phyloP scores from a whole-genome alignment of 2,329 filamentous ascomycete species.

The Metarhizium humberi region DNA sequence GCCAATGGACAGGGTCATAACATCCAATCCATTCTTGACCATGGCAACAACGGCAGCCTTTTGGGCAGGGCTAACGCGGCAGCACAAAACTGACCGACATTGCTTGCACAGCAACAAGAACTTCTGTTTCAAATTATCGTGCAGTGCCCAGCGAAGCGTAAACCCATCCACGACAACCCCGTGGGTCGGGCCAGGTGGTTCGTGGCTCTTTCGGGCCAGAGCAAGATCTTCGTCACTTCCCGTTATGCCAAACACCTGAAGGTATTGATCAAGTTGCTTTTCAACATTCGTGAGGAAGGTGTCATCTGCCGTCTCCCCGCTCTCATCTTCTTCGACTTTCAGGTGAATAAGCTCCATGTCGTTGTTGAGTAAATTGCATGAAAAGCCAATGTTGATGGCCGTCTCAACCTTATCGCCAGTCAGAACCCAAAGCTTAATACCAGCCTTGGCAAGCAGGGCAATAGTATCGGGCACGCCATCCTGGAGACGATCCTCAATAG shows the following conservation, averaged over 20 bases:
- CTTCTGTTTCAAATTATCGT: constrained; percentile 76
- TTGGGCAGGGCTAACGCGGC: constrained; percentile 90
- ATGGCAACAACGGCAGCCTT: constrained; percentile 95
- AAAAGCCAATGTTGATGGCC: constrained; percentile 99
- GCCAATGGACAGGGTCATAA: constrained; percentile 90
- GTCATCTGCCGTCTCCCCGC: constrained; percentile 36
- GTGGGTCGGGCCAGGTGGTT: constrained; percentile 78
- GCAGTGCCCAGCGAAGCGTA: constrained; percentile 77
- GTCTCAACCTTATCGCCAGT: constrained; percentile 99
- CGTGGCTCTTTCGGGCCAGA: constrained; percentile 71
- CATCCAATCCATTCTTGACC: constrained; percentile 89
- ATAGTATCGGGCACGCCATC: constrained; percentile 97
- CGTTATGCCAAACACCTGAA: constrained; percentile 65
- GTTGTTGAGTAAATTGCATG: constrained; percentile 93
- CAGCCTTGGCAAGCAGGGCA: constrained; percentile 77
- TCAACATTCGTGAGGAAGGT: constrained; percentile 50
- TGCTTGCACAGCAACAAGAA: constrained; percentile 94
- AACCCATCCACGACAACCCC: constrained; percentile 94
- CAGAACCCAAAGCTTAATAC: constrained; percentile 97
- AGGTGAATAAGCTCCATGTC: constrained; percentile 95
- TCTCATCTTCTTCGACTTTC: constrained; percentile 69
- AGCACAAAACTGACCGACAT: constrained; percentile 93
- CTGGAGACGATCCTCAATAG: constrained; percentile 93
- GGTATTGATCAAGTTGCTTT: constrained; percentile 63
- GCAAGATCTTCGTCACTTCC: constrained; percentile 80